Percentiles rank a stretch among this genome's conserved stretches.
Conservation (phyloP, 2,329 filamentous ascomycete genomes). For the Colletotrichum sp. region DNA sequence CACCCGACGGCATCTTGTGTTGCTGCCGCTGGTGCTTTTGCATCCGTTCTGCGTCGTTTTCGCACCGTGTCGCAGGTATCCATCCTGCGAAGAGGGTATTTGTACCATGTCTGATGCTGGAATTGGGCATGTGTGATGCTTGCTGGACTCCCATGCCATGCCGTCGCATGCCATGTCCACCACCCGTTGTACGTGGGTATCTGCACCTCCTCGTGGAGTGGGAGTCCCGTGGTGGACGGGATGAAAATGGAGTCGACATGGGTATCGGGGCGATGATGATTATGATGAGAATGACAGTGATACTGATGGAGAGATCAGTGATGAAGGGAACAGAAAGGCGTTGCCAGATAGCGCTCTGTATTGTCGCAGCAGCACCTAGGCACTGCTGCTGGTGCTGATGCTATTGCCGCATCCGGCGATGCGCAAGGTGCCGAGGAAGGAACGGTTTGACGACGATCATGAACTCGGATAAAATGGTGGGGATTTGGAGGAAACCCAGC, state of each 20-base stretch:
- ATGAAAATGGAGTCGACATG: not conserved
- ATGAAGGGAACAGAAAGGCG: not conserved
- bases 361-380: not conserved
- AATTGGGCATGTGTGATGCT: not conserved
- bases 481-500: not conserved
- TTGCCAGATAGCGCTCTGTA: not conserved
- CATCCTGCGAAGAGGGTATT: not conserved
- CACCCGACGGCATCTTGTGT: not conserved
- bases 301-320: not conserved
- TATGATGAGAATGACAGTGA: not conserved
- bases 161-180: not conserved
- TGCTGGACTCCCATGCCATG: not conserved
- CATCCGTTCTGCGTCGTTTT: not conserved
- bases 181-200: not conserved
- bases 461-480: slow-evolving; percentile 7
- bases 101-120: not conserved
- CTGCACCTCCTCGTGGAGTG: not conserved
- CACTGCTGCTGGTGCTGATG: not conserved
- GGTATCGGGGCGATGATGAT: not conserved
- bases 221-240: not conserved
- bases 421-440: not conserved
- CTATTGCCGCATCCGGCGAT: not conserved
- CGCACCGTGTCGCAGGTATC: not conserved
- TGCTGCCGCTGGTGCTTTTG: not conserved
- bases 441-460: slow-evolving; percentile 6